A percentile compares a stretch with the other conserved stretches of the same genome.
These are phyloP conservation scores for Leccinellum rugosiceps DNA, from an alignment of 768 basidiomycete species.

Conservation along the genomic window DNA sequence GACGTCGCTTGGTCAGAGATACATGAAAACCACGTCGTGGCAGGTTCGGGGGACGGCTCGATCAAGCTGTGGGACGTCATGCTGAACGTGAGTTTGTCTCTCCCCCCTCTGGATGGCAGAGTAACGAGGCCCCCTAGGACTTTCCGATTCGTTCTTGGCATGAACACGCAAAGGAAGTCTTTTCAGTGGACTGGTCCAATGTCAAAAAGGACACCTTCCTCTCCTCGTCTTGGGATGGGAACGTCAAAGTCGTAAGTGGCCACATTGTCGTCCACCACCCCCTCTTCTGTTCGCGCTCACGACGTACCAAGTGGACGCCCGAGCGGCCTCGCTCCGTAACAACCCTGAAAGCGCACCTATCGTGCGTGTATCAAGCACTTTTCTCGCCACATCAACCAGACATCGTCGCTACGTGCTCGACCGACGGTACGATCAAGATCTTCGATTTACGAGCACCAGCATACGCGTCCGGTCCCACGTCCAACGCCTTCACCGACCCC, in stretches of 20 bases:
- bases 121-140: constrained; percentile 52
- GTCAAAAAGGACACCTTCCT: constrained; percentile 83
- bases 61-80: constrained; percentile 88
- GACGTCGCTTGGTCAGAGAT: constrained; percentile 94
- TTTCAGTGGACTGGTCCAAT: constrained; percentile 95
- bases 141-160: constrained; percentile 90
- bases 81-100: constrained; percentile 58
- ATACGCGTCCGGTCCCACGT: constrained; percentile 48
- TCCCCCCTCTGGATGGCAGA: constrained; percentile 13
- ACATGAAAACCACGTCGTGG: constrained; percentile 90
- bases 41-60: constrained; percentile 87
- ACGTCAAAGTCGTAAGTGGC: constrained; percentile 76
- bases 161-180: constrained; percentile 91
- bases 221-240: constrained; percentile 91
- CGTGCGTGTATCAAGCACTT: constrained; percentile 85
- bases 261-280: background rate
- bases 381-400: constrained; percentile 93
- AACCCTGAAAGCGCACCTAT: constrained; percentile 79
- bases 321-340: constrained; percentile 73
- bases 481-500: constrained; percentile 62
- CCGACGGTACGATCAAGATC: constrained; percentile 80
- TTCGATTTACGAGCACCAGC: constrained; percentile 74
- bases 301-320: constrained; percentile 70
- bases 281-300: background rate
- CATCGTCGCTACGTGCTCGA: constrained; percentile 76